Evolutionary conservation across 495 filamentous ascomycete species (phyloP).

Genomic region (Penicillium flavigenum): DNA sequence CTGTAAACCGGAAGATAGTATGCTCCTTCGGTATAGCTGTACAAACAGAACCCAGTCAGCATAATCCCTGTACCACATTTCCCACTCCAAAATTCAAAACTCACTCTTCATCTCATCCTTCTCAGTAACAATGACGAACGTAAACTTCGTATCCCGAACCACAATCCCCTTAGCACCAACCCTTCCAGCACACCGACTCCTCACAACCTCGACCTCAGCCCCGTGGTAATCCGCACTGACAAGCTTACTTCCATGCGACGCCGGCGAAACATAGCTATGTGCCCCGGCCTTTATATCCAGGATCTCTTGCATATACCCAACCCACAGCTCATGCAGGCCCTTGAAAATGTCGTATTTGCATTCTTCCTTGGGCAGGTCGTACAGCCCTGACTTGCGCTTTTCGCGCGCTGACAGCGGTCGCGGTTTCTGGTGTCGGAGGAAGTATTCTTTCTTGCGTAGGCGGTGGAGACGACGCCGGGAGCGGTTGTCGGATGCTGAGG

Average conservation of each 20-base stretch:
- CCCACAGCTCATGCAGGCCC: conserved; percentile 75
- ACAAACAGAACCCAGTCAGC: conserved; percentile 1
- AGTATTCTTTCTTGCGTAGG: conserved; percentile 54
- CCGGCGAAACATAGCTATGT: conserved; percentile 48
- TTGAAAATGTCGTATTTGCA: conserved; percentile 76
- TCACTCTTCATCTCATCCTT: conserved; percentile 60
- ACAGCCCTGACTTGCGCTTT: conserved; percentile 68
- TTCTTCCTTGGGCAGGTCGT: conserved; percentile 66
- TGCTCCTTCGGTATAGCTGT: conserved; percentile 82
- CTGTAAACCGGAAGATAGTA: conserved; percentile 75
- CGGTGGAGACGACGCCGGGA: conserved; percentile 59
- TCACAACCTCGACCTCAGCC: conserved; percentile 77
- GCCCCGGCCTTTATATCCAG: conserved; percentile 47
- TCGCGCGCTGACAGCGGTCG: conserved; percentile 77
- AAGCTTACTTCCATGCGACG: conserved; percentile 62
- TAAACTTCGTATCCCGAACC: conserved; percentile 80
- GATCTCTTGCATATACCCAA: conserved; percentile 76
- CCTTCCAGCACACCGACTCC: conserved; percentile 73
- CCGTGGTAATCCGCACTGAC: conserved; percentile 88
- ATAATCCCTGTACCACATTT: not conserved
- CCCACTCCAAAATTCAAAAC: conserved; percentile 18
- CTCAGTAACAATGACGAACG: conserved; percentile 78
- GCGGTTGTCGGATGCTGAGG: conserved; percentile 61
- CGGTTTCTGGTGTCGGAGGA: conserved; percentile 62
- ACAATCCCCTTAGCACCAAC: conserved; percentile 87